A percentile compares a stretch with the other conserved stretches of the same genome.
These are phyloP conservation scores for Bassia scoparia DNA, from an alignment of 148 eudicot species.

Conservation along the genomic window DNA sequence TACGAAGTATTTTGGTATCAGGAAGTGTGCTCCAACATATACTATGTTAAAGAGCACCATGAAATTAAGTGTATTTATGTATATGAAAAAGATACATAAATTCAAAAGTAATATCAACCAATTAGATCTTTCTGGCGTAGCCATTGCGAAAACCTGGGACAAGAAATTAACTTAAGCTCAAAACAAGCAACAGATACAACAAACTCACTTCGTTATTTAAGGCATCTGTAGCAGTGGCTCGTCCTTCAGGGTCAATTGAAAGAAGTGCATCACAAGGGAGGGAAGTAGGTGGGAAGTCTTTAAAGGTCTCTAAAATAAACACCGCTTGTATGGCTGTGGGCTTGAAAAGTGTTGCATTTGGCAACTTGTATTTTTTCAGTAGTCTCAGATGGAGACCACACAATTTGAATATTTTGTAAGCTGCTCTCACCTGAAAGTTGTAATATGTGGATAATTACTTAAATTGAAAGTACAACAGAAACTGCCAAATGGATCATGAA, in stretches of 20 bases:
- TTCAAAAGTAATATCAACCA: not conserved
- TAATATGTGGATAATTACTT: constrained; percentile 6
- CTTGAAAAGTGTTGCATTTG: constrained; percentile 72
- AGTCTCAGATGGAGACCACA: constrained; percentile 84
- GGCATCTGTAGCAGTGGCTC: constrained; percentile 60
- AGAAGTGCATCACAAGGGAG: constrained; percentile 56
- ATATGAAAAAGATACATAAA: not conserved
- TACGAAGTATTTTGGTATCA: not conserved
- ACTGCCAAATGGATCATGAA: constrained; percentile 10
- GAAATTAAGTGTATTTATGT: not conserved
- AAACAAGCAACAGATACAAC: not conserved
- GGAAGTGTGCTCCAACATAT: too few relatives aligned
- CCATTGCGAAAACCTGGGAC: not conserved
- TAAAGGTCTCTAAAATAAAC: constrained; percentile 49
- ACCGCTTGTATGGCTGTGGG: constrained; percentile 76
- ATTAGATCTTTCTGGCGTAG: not conserved
- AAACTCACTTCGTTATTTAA: constrained; percentile 64
- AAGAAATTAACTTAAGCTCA: too few relatives aligned
- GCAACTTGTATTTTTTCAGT: constrained; percentile 67
- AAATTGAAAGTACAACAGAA: constrained; percentile 16
- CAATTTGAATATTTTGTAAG: constrained; percentile 73
- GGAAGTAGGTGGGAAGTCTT: constrained; percentile 61
- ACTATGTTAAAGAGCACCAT: not conserved
- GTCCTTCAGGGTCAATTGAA: constrained; percentile 59
- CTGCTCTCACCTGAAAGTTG: constrained; percentile 56